Base-by-base conservation (phyloP, 2,329 filamentous ascomycete species). In the Capronia epimyces region DNA sequence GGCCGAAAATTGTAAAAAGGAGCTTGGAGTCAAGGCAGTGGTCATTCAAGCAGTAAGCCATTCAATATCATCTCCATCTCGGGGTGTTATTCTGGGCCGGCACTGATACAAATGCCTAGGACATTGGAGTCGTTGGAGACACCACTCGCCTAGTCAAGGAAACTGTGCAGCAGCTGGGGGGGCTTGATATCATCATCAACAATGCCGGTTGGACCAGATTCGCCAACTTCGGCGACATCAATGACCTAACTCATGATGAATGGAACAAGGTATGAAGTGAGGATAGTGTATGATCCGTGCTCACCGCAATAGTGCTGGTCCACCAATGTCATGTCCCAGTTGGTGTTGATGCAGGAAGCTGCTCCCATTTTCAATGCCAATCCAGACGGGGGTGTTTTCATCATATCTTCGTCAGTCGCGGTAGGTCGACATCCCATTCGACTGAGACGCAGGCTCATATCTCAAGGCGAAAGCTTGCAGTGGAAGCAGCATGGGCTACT, bases 141-240 rank as follows among this genome's bases (percentile, higher is more conserved):
- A 80, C 86, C 55, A 66, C 72, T 43, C 70, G 72, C 0, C 74
- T 83, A 0, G 79, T 90, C 1, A 67, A 76, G 15, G 75, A 83
- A 39, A 77, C 80, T 1, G 73, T 83, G 42, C 68, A 75, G 21
- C 68, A 67, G n/a, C 74, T 88, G 56, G 85, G 83, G 3, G 80
- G 83, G 1, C 66, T 93, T n/a, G 87, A 93, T 68, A 76, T 89
- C 34, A 73, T 93, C 40, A 80, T 91, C 61, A 86, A 84, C 2
- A 93, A 93, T 66, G 85, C 84, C 15, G 81, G 81, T 20, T 84
- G 79, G 77, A 84, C 81, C 0, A 77, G 76, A 54, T 77, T 83
- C 57, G 70, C 75, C 21, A 68, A 71, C 2, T 84, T 82, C 62
- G 69, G 65, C 15, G 78, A 84, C 60, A 68, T 84, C 10, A 70